Evolutionary conservation across 108 stramenopile species (phyloP).

Genomic region (Skeletonema tropicum): DNA sequence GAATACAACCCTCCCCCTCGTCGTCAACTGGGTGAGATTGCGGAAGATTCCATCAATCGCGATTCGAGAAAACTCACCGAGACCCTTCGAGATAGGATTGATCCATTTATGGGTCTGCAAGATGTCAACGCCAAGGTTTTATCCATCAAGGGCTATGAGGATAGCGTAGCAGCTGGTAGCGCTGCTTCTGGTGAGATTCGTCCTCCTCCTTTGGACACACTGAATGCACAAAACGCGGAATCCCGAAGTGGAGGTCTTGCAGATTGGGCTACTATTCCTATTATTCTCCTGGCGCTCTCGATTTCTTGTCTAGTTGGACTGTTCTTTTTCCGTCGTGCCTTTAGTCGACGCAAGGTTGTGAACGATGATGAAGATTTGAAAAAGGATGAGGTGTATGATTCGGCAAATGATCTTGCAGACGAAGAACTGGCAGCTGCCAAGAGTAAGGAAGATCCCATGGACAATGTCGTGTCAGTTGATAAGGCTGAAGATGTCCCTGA

Average conservation of each 20-base stretch:
- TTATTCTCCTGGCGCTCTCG: constrained; percentile 17
- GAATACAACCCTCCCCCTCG: constrained; percentile 39
- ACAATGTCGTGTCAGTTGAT: background rate
- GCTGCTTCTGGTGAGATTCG: background rate
- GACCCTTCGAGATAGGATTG: constrained; percentile 18
- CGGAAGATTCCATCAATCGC: constrained; percentile 33
- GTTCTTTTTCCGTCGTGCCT: constrained; percentile 24
- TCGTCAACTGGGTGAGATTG: constrained; percentile 30
- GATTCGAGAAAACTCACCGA: constrained; percentile 10
- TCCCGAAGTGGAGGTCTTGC: background rate
- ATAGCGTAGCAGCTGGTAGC: too few relatives aligned
- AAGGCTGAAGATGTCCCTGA: background rate
- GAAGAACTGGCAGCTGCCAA: too few relatives aligned
- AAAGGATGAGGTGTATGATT: background rate
- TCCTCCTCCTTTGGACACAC: background rate
- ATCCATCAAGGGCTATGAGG: constrained; percentile 17
- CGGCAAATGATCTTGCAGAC: too few relatives aligned
- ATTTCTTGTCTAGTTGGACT: constrained; percentile 18
- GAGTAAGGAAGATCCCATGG: background rate
- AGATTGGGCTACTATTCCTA: constrained; percentile 27
- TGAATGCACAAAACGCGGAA: background rate
- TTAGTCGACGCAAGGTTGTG: constrained; percentile 12
- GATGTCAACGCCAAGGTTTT: constrained; percentile 18
- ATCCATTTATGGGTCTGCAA: constrained; percentile 20
- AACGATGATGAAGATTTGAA: background rate